Evolutionary conservation across 108 stramenopile species (phyloP).

Genomic region (Cyclotella atomus): DNA sequence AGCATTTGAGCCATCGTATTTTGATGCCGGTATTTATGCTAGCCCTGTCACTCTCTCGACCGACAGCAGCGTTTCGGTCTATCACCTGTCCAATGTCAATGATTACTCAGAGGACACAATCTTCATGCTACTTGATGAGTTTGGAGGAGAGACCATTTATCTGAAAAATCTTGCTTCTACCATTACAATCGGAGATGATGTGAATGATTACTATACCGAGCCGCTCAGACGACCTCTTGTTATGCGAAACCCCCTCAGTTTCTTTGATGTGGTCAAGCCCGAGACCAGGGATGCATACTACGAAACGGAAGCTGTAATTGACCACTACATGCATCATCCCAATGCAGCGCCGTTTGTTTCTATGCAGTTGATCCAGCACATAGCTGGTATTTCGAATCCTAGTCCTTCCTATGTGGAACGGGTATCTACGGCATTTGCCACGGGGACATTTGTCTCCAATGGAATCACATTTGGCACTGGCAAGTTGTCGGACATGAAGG

Average conservation of each 20-base stretch:
- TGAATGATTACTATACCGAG: background rate
- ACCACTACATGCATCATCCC: constrained; percentile 30
- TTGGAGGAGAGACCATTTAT: constrained; percentile 33
- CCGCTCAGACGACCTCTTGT: constrained; percentile 1
- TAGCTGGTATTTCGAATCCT: constrained; percentile 46
- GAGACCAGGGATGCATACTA: constrained; percentile 15
- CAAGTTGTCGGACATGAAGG: constrained; percentile 59
- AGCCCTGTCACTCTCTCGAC: constrained; percentile 3
- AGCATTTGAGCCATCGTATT: constrained; percentile 26
- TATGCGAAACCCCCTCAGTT: constrained; percentile 18
- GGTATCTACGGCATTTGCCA: constrained; percentile 41
- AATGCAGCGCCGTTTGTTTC: constrained; percentile 64
- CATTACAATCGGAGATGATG: constrained; percentile 11
- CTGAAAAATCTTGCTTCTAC: constrained; percentile 40
- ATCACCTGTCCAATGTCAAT: constrained; percentile 12
- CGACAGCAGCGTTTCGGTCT: constrained; percentile 19
- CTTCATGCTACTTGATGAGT: constrained; percentile 36
- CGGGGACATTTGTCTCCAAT: constrained; percentile 20
- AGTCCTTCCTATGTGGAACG: constrained; percentile 43
- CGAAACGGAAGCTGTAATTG: constrained; percentile 29
- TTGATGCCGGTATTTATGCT: background rate
- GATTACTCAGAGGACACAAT: constrained; percentile 23
- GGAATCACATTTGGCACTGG: constrained; percentile 42
- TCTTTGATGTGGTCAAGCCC: constrained; percentile 6
- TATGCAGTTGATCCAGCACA: constrained; percentile 44